Conservation (phyloP, 495 filamentous ascomycete genomes). For the Aspergillus sclerotiicarbonarius region DNA sequence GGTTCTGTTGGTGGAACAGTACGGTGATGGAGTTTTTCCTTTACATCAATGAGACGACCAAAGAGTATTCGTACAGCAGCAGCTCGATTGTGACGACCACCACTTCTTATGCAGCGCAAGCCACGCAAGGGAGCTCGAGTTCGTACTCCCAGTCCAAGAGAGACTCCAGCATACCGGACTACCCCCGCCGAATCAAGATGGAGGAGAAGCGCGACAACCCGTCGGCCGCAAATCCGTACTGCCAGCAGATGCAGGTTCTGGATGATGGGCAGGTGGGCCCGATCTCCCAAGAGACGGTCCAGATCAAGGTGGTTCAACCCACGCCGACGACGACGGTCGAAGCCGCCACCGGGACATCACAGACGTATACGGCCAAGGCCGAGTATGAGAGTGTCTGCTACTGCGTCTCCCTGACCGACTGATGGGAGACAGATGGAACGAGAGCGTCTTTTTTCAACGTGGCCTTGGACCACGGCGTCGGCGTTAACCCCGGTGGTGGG, state of each 20-base stretch:
- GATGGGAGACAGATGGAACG: slow-evolving; percentile 9
- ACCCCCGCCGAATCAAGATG: slow-evolving; percentile 74
- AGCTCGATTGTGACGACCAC: slow-evolving; percentile 20
- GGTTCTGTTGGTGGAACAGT: slow-evolving; percentile 87
- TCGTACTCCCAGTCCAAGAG: slow-evolving; percentile 15
- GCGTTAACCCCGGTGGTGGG: slow-evolving; percentile 18
- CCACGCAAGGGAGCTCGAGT: slow-evolving; percentile 21
- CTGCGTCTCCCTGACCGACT: slow-evolving; percentile 42
- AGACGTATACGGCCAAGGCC: slow-evolving; percentile 42
- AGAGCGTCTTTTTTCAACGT: not conserved
- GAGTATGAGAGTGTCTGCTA: slow-evolving; percentile 43
- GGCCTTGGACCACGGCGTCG: slow-evolving; percentile 14
- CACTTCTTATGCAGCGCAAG: slow-evolving; percentile 1
- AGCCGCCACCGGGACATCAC: slow-evolving; percentile 20
- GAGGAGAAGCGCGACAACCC: slow-evolving; percentile 65
- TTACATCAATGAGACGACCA: slow-evolving; percentile 63
- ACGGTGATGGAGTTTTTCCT: slow-evolving; percentile 81
- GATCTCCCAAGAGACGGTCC: slow-evolving; percentile 49
- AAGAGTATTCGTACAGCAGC: slow-evolving; percentile 30
- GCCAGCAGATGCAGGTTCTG: slow-evolving; percentile 68
- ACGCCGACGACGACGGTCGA: slow-evolving; percentile 37
- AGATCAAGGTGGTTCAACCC: slow-evolving; percentile 59
- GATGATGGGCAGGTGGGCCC: slow-evolving; percentile 44
- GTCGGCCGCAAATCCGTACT: slow-evolving; percentile 52
- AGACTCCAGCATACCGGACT: slow-evolving; percentile 33